Conservation (phyloP, 768 basidiomycete species). For the Trametes villosa region DNA sequence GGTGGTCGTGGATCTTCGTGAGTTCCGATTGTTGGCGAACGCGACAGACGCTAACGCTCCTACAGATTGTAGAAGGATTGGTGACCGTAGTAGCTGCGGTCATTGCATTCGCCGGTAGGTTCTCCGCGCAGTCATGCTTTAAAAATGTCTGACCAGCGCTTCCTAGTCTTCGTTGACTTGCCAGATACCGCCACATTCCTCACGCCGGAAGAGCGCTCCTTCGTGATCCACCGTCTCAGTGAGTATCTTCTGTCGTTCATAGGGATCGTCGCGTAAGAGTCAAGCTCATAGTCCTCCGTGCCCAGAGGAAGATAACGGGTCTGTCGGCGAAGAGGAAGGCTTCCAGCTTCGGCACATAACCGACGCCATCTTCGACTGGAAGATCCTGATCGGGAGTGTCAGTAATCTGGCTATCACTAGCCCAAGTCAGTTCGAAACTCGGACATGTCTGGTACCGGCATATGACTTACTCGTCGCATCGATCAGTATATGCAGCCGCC, state of each 20-base stretch:
- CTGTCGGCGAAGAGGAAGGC: constrained; percentile 62
- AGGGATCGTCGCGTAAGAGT: too few species aligned
- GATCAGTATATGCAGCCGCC: not conserved
- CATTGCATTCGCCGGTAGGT: constrained; percentile 32
- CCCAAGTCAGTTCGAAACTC: constrained; percentile 20
- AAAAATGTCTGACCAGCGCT: not conserved
- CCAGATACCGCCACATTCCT: constrained; percentile 62
- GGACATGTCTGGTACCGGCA: constrained; percentile 20
- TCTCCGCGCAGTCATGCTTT: not conserved
- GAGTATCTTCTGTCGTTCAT: constrained; percentile 53
- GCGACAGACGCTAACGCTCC: not conserved
- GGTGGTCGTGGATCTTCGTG: constrained; percentile 39
- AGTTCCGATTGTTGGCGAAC: not conserved
- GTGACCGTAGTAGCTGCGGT: constrained; percentile 58
- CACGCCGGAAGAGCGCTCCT: constrained; percentile 60
- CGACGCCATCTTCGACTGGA: constrained; percentile 62
- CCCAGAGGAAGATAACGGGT: constrained; percentile 59
- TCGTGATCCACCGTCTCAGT: constrained; percentile 33
- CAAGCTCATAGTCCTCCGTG: too few species aligned
- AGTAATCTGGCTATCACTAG: constrained; percentile 23
- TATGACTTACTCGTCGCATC: too few species aligned
- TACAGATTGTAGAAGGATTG: constrained; percentile 65
- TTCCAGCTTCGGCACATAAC: constrained; percentile 57
- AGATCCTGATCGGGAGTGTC: constrained; percentile 13
- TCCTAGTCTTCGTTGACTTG: constrained; percentile 62